phyloP scores from a whole-genome alignment of 305 asterid species.

The Vinca major region DNA sequence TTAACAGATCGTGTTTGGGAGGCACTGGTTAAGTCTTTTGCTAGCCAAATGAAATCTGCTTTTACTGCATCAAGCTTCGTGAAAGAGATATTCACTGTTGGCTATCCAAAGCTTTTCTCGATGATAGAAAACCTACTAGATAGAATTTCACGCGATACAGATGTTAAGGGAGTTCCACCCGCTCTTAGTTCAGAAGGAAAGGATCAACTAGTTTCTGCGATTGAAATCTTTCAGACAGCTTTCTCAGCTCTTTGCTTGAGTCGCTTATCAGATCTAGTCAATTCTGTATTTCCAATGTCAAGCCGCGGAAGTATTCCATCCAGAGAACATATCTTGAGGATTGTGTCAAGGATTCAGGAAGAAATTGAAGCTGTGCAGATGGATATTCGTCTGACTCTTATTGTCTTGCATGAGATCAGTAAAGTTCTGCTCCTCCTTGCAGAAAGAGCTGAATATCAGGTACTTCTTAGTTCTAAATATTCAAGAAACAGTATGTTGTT shows the following conservation, averaged over 20 bases:
- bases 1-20: conserved; percentile 92
- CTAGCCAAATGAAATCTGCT: conserved; percentile 85
- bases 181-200: conserved; percentile 79
- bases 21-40: conserved; percentile 77
- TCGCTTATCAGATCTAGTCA: conserved; percentile 73
- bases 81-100: conserved; percentile 78
- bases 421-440: conserved; percentile 74
- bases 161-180: conserved; percentile 92
- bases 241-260: conserved; percentile 66
- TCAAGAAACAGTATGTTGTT: background rate
- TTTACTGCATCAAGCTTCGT: conserved; percentile 95
- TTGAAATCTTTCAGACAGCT: conserved; percentile 70
- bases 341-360: conserved; percentile 69
- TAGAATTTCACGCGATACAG: conserved; percentile 95
- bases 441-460: conserved; percentile 89
- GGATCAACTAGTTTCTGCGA: conserved; percentile 65
- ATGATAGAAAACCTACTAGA: conserved; percentile 78
- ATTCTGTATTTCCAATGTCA: conserved; percentile 73
- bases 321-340: conserved; percentile 64
- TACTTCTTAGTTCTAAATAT: conserved; percentile 16
- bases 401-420: conserved; percentile 68
- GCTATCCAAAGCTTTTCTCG: conserved; percentile 84
- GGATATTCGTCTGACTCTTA: conserved; percentile 81
- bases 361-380: conserved; percentile 89
- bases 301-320: conserved; percentile 86